Evolutionary conservation across 176 grass and related monocot species (phyloP).

Genomic region (Avena insularis): DNA sequence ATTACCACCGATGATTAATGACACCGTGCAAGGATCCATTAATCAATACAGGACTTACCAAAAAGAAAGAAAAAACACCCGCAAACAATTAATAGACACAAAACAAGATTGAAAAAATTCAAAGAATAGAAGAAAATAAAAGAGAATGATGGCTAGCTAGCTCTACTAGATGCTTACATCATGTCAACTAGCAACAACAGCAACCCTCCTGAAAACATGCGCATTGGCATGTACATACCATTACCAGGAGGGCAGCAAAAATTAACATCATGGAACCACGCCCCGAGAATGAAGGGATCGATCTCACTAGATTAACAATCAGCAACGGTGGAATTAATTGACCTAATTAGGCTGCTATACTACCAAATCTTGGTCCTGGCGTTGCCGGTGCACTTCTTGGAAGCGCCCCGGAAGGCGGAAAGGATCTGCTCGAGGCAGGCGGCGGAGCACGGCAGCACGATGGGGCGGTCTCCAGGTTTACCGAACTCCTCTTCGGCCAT

Average conservation of each 20-base stretch:
- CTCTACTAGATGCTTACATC: slow-evolving; percentile 42
- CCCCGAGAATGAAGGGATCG: slow-evolving; percentile 26
- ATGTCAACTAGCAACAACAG: slow-evolving; percentile 37
- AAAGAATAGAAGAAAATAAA: not conserved
- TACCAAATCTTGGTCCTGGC: slow-evolving; percentile 54
- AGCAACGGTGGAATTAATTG: slow-evolving; percentile 16
- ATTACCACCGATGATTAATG: not conserved
- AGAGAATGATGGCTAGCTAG: not conserved
- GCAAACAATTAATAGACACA: not conserved
- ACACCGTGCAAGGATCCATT: not conserved
- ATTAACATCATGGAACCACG: not conserved
- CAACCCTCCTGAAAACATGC: slow-evolving; percentile 46
- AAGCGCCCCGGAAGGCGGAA: slow-evolving; percentile 35
- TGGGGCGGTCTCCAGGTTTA: slow-evolving; percentile 57
- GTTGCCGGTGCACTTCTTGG: slow-evolving; percentile 28
- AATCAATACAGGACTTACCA: not conserved
- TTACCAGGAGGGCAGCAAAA: slow-evolving; percentile 40
- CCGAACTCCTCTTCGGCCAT: slow-evolving; percentile 82
- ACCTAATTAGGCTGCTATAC: not conserved
- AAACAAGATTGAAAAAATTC: not conserved
- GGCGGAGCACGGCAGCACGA: slow-evolving; percentile 71
- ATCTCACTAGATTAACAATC: slow-evolving; percentile 18
- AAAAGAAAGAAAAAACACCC: not conserved
- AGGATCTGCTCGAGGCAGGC: slow-evolving; percentile 55
- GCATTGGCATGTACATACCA: slow-evolving; percentile 15